phyloP scores from a whole-genome alignment of 2,329 filamentous ascomycete genomes.

The Colletotrichum eleusines region DNA sequence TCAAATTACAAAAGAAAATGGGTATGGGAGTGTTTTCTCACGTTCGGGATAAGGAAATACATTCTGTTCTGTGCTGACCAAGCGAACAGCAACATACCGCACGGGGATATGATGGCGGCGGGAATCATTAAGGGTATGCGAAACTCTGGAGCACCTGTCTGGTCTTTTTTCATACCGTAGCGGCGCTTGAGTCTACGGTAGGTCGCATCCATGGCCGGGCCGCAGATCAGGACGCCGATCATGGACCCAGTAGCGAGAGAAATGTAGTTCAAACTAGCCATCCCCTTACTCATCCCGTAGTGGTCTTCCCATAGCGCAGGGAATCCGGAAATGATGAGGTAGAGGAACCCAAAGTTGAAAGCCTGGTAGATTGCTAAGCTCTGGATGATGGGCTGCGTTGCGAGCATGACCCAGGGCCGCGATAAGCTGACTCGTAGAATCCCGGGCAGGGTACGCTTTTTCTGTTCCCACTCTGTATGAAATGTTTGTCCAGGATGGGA shows the following conservation, averaged over 20 bases:
- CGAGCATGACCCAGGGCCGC: conserved; percentile 67
- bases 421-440: conserved; percentile 55
- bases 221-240: conserved; percentile 62
- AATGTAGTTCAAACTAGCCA: conserved; percentile 74
- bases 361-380: conserved; percentile 66
- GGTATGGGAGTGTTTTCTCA: not conserved
- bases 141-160: conserved; percentile 65
- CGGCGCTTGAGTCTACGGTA: conserved; percentile 50
- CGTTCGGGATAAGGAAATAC: conserved; percentile 64
- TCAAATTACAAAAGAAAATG: rapidly evolving
- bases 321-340: conserved; percentile 73
- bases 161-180: conserved; percentile 35
- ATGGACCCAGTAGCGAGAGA: conserved; percentile 73
- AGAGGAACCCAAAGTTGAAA: conserved; percentile 72
- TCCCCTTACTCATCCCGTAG: conserved; percentile 68
- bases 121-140: conserved; percentile 56
- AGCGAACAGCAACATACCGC: conserved; percentile 57
- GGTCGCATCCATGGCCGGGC: conserved; percentile 56
- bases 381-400: conserved; percentile 71
- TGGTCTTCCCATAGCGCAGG: conserved; percentile 66
- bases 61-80: conserved; percentile 57
- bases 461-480: conserved; percentile 53
- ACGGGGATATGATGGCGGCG: conserved; percentile 58
- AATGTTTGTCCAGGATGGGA: conserved; percentile 49
- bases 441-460: conserved; percentile 47